Percentiles rank a stretch among this genome's conserved stretches.
Evolutionary conservation across 2,329 filamentous ascomycete species (phyloP).

Genomic region (Penicillium sumatraense): DNA sequence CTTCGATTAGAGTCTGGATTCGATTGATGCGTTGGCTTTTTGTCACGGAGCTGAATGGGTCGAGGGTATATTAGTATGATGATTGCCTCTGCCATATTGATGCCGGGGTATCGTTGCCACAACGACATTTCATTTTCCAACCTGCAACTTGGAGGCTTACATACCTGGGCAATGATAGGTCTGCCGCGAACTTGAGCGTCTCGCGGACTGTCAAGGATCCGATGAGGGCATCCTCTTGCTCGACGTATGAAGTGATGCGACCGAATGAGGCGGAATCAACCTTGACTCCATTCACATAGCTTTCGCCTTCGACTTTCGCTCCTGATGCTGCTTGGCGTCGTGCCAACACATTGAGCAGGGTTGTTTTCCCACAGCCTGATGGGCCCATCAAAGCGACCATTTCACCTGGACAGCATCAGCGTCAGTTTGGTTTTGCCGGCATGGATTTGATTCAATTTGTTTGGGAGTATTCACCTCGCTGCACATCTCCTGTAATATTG

Average conservation of each 20-base stretch:
- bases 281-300: constrained; percentile 66
- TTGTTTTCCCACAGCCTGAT: constrained; percentile 76
- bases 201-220: constrained; percentile 80
- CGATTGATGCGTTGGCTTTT: constrained; percentile 65
- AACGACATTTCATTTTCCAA: not conserved
- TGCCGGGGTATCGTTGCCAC: too few relatives aligned
- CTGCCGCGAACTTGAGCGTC: constrained; percentile 77
- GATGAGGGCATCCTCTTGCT: constrained; percentile 85
- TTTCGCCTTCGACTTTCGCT: constrained; percentile 57
- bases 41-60: constrained; percentile 47
- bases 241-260: constrained; percentile 75
- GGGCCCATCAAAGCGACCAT: constrained; percentile 83
- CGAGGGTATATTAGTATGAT: not conserved
- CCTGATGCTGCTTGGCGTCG: constrained; percentile 60
- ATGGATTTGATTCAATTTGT: not conserved
- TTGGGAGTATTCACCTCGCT: constrained; percentile 56
- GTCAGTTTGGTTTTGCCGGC: not conserved
- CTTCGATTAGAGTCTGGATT: constrained; percentile 68
- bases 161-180: constrained; percentile 64
- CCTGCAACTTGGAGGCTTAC: constrained; percentile 6
- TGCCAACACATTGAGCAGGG: constrained; percentile 79
- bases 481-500: constrained; percentile 65
- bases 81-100: too few relatives aligned
- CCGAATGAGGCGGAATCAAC: constrained; percentile 63
- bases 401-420: constrained; percentile 57